phyloP scores from a whole-genome alignment of 352 stramenopile genomes.

The Pythium pectinolyticum region DNA sequence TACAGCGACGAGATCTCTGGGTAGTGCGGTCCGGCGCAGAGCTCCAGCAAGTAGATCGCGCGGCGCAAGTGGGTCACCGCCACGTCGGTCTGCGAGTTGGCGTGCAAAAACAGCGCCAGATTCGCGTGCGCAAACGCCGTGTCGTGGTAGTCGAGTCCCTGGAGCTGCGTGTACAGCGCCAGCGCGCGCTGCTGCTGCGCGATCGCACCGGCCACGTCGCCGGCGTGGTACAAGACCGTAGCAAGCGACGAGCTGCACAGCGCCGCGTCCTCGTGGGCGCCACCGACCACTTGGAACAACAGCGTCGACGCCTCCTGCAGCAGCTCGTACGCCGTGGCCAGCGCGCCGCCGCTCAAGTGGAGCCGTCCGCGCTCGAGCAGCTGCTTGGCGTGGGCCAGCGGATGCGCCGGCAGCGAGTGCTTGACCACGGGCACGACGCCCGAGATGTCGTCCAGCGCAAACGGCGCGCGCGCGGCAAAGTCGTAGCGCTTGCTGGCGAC shows the following conservation, averaged over 20 bases:
- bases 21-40: slow-evolving; percentile 89
- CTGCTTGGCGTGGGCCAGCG: slow-evolving; percentile 76
- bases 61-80: slow-evolving; percentile 90
- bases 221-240: slow-evolving; percentile 91
- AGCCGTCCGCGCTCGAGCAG: slow-evolving; percentile 88
- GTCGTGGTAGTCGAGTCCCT: slow-evolving; percentile 92
- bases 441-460: slow-evolving; percentile 90
- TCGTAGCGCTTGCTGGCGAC: slow-evolving; percentile 90
- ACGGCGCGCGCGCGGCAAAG: slow-evolving; percentile 70
- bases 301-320: slow-evolving; percentile 90
- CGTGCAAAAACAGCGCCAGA: slow-evolving; percentile 90
- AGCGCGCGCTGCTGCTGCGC: slow-evolving; percentile 89
- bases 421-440: slow-evolving; percentile 95
- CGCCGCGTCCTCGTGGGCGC: slow-evolving; percentile 91
- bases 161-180: slow-evolving; percentile 90
- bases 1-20: slow-evolving; percentile 90
- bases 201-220: slow-evolving; percentile 88
- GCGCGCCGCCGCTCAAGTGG: slow-evolving; percentile 70
- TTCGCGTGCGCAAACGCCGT: slow-evolving; percentile 90
- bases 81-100: slow-evolving; percentile 79
- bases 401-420: slow-evolving; percentile 79
- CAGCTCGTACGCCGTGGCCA: slow-evolving; percentile 82
- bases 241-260: slow-evolving; percentile 91
- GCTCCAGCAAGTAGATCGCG: slow-evolving; percentile 92
- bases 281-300: slow-evolving; percentile 93